These are phyloP conservation scores for Vitis rupestris DNA, from an alignment of 164 flowering plant genomes.

Conservation along the genomic window DNA sequence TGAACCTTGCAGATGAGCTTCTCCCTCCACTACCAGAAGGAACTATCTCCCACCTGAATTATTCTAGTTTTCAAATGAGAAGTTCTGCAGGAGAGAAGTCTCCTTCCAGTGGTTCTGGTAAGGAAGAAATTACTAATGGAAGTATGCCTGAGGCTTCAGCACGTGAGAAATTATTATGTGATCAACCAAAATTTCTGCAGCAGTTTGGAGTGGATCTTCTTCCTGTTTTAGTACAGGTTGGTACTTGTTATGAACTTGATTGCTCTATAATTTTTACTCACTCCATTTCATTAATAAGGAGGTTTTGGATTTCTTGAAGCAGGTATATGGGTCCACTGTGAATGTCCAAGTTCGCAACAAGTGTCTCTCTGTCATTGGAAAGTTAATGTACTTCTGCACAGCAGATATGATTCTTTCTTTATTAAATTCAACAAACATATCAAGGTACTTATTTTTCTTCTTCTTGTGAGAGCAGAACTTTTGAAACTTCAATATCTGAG, in stretches of 20 bases:
- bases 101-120: slow-evolving; percentile 48
- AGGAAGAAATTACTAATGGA: slow-evolving; percentile 68
- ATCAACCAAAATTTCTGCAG: slow-evolving; percentile 93
- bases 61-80: slow-evolving; percentile 56
- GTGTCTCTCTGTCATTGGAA: slow-evolving; percentile 91
- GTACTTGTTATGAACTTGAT: slow-evolving; percentile 9
- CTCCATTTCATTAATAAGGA: not conserved
- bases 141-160: slow-evolving; percentile 60
- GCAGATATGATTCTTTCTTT: slow-evolving; percentile 88
- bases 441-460: slow-evolving; percentile 54
- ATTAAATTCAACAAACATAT: slow-evolving; percentile 71
- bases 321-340: slow-evolving; percentile 98
- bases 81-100: slow-evolving; percentile 60
- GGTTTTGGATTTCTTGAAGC: slow-evolving; percentile 17
- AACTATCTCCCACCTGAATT: slow-evolving; percentile 72
- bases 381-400: slow-evolving; percentile 91
- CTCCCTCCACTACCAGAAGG: slow-evolving; percentile 97
- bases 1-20: slow-evolving; percentile 97
- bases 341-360: slow-evolving; percentile 96
- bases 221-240: slow-evolving; percentile 88
- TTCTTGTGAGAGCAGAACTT: not conserved
- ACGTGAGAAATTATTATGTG: slow-evolving; percentile 73
- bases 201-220: slow-evolving; percentile 97
- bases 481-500: not conserved
- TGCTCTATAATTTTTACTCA: slow-evolving; percentile 3